phyloP scores from a whole-genome alignment of 73 alveolate genomes.

The Uronychia setigera region DNA sequence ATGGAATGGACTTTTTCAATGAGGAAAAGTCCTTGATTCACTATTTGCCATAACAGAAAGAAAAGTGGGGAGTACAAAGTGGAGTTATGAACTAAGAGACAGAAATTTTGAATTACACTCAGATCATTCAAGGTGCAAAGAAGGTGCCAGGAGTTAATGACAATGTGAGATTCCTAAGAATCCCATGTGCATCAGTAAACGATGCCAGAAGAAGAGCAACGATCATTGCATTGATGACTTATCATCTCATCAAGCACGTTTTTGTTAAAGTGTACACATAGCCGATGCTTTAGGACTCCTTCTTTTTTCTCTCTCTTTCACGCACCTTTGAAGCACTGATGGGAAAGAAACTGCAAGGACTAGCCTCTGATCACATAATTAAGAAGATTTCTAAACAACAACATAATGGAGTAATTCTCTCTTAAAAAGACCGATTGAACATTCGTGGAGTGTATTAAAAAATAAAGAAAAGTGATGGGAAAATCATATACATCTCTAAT shows the following conservation, averaged over 20 bases:
- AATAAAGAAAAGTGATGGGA: not conserved
- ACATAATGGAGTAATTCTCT: not conserved
- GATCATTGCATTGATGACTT: not conserved
- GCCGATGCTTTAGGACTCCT: not conserved
- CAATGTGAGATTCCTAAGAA: not conserved
- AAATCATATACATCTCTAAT: not conserved
- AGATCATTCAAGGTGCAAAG: not conserved
- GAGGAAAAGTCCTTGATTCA: not conserved
- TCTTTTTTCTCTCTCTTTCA: not conserved
- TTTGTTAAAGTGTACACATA: not conserved
- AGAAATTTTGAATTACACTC: not conserved
- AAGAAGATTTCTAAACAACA: not conserved
- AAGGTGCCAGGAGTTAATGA: not conserved
- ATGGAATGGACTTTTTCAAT: not conserved
- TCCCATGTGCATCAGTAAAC: not conserved
- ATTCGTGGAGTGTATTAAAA: not conserved
- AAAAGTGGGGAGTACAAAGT: not conserved
- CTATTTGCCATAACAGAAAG: not conserved
- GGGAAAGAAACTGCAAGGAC: not conserved
- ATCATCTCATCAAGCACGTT: not conserved
- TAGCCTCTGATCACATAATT: not conserved
- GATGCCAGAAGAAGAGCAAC: not conserved
- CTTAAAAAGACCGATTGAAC: not conserved
- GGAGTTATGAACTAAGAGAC: not conserved
- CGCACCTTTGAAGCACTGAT: not conserved